Base-by-base conservation (phyloP, 106 monocot genomes). In the Narthecium ossifragum region DNA sequence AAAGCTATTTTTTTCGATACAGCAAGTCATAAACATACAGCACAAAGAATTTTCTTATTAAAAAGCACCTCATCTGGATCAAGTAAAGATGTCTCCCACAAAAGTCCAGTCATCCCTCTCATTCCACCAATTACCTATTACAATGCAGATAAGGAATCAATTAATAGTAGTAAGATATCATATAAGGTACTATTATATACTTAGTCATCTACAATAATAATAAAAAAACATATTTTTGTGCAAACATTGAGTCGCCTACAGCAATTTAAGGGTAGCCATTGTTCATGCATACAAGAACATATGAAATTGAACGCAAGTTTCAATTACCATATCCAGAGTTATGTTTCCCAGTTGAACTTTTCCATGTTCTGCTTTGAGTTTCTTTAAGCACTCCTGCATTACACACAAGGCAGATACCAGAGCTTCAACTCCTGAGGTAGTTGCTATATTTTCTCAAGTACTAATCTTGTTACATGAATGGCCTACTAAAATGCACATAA, bases 81-180 rank as follows among this genome's bases (percentile, higher is more conserved):
- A 63, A 98, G 86, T 65, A 90, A 69, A 47, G 96, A 98, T 55
- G 86, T 77, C 66, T 98, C 96, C 90, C 96, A 98, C 27, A 98
- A 68, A 63, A 98, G 74, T 55, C 84, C 96, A 39, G 69, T 84
- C 86, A 90, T 98, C 70, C 90, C 96, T 74, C 96, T 84, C 96
- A 98, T 98, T 72, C 96, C 96, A 64, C 96, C 86, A 60, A 98
- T 80, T 39, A 98, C 96, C 96, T 98, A 62, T 9, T 6, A 46
- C 59, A 70, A 47, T 34, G 41, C 48, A 56, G 12, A 15, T 23
- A 25, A 41, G 20, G 37, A 26, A 39, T 10, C 10, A 59, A 11
- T 23, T 11, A 37, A 18, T 43, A 43, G 11, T 2, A 43, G 43
- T 43, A 17, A 18, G 4, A 4, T 18, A 13, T 43, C 4, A 43